Evolutionary conservation across 306 rosid genomes (phyloP).

Genomic region (Gynostemma pentaphyllum): DNA sequence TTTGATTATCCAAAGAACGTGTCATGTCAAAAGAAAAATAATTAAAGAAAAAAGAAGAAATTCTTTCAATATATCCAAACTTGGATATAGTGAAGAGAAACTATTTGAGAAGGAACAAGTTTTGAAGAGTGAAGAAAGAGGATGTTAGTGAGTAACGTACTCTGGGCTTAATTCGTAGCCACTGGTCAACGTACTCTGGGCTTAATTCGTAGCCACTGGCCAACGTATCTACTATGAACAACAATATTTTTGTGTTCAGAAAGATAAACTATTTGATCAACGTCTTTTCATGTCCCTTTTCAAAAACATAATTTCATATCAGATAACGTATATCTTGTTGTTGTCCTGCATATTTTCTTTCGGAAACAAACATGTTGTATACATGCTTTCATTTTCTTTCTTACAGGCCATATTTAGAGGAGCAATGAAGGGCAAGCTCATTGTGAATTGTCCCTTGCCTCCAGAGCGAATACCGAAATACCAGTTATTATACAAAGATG

Average conservation of each 20-base stretch:
- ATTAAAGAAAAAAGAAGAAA: too few relatives aligned
- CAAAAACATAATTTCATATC: background rate
- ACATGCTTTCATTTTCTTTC: background rate
- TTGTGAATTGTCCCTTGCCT: constrained; percentile 64
- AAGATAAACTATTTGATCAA: background rate
- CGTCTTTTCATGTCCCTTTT: background rate
- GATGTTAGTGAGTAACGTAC: too few relatives aligned
- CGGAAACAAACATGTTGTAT: background rate
- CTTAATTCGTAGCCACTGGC: background rate
- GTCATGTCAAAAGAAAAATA: background rate
- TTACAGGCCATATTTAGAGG: constrained; percentile 71
- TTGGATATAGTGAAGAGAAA: too few relatives aligned
- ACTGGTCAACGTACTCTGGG: background rate
- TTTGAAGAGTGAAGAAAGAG: too few relatives aligned
- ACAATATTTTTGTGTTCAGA: background rate
- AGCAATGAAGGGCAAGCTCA: constrained; percentile 82
- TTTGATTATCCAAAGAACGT: too few relatives aligned
- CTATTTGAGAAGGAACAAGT: too few relatives aligned
- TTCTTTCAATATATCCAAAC: too few relatives aligned
- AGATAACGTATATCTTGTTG: background rate
- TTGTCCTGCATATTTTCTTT: background rate
- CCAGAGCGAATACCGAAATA: constrained; percentile 53
- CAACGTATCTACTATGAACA: background rate
- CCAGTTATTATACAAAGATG: constrained; percentile 62
- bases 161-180: background rate